Evolutionary conservation across 345 rosid species (phyloP), one percentile per base, ranked within the genome.

Genomic region (Pelargonium nanum): DNA sequence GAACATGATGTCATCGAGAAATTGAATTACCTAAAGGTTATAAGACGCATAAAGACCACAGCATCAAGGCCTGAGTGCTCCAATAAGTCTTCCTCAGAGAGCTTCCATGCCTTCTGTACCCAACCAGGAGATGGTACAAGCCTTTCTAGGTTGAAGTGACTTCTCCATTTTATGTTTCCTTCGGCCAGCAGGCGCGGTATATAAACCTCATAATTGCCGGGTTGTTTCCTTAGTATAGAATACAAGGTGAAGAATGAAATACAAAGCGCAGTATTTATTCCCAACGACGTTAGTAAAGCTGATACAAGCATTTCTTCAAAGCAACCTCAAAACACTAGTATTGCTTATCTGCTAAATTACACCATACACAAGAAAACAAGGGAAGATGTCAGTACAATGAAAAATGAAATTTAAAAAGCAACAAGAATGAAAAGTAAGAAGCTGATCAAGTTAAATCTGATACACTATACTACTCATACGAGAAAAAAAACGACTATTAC

Each of bases 221-320:
- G 96, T 53, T 83, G 98, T 76, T 80, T 92, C 76, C 91, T 78
- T 74, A 92, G 72, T 52, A 92, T 62, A 13, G 98, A 92, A 70
- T 89, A 87, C 55, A 87, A 62, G 22, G 64, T 80, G 68, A 89
- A 77, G 79, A 92, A 79, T 28, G 85, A 26, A 53, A 87, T 69
- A 65, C 98, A 89, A 4, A 92, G 89, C 59, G 73, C 83, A 28
- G 89, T 78, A 71, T 92, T 92, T 73, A 92, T 92, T 60, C 83
- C 96, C 72, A 92, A 50, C 12, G 98, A 92, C 28, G 96, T 92
- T 57, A 92, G 53, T 56, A 92, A 83, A 5, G 98, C 96, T 17
- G 98, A 92, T 48, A 92, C 82, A 13, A 87, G 84, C 96, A 92
- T 92, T 72, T 75, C 66, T 51, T 30, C 57, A 34, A n/a, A 28